Conservation (phyloP, 2,329 filamentous ascomycete genomes). For the Tolypocladium amazonense region DNA sequence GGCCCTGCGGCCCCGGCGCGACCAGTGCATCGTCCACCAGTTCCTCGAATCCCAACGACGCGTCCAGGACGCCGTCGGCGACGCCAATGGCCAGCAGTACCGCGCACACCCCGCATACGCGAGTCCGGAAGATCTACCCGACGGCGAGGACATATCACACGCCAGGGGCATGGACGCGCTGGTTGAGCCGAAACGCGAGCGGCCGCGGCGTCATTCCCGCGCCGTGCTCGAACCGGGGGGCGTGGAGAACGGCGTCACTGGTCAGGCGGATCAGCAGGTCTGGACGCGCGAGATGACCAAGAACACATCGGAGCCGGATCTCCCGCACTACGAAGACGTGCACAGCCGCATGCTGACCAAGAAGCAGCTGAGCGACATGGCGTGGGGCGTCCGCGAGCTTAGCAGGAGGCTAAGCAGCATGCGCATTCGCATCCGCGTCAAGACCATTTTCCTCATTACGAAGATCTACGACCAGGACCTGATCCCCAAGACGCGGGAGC, state of each 20-base stretch:
- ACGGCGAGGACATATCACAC: slow-evolving; percentile 6
- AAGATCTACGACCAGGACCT: slow-evolving; percentile 83
- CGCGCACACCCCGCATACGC: slow-evolving; percentile 17
- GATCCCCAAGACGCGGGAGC: slow-evolving; percentile 64
- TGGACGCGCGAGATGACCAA: slow-evolving; percentile 41
- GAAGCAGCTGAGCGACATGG: slow-evolving; percentile 93
- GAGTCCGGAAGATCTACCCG: slow-evolving; percentile 7
- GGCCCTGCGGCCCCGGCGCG: slow-evolving; percentile 18
- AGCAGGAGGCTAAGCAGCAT: slow-evolving; percentile 79
- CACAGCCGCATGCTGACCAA: slow-evolving; percentile 78
- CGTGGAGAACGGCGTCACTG: slow-evolving; percentile 29
- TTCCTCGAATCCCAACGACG: slow-evolving; percentile 47
- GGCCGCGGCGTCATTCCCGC: slow-evolving; percentile 10
- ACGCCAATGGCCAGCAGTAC: slow-evolving; percentile 15
- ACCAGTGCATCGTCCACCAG: slow-evolving; percentile 55
- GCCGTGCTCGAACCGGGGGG: slow-evolving; percentile 27
- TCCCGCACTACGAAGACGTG: slow-evolving; percentile 23
- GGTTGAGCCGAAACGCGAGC: slow-evolving; percentile 11
- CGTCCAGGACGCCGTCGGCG: slow-evolving; percentile 15
- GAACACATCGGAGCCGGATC: slow-evolving; percentile 28
- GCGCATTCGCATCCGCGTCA: slow-evolving; percentile 69
- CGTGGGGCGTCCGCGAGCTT: slow-evolving; percentile 85
- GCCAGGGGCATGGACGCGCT: slow-evolving; percentile 10
- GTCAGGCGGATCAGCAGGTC: slow-evolving; percentile 45
- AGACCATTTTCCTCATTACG: slow-evolving; percentile 76